phyloP scores from a whole-genome alignment of 1,284 basidiomycete genomes.

The Ustilago shanxiensis region DNA sequence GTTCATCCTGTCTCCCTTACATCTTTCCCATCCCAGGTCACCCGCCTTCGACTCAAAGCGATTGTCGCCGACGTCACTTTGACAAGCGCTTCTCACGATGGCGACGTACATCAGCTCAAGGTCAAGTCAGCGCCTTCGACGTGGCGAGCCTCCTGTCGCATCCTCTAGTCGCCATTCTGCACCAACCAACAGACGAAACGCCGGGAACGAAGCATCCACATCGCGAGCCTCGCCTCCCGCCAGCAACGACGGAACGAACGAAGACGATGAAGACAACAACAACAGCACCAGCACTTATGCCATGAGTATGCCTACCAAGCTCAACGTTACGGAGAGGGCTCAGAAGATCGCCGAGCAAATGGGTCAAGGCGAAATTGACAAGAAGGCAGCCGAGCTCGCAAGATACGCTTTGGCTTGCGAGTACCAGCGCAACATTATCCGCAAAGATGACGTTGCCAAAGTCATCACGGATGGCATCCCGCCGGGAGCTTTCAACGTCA shows the following conservation, averaged over 20 bases:
- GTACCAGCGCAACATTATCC: slow-evolving; percentile 36
- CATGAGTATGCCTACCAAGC: background rate
- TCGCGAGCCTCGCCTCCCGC: background rate
- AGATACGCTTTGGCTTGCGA: slow-evolving; percentile 58
- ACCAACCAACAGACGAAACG: slow-evolving; percentile 11
- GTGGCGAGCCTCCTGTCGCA: slow-evolving; percentile 17
- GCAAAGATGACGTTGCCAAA: slow-evolving; percentile 49
- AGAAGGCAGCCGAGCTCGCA: slow-evolving; percentile 55
- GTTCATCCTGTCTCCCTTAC: no score
- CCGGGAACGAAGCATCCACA: background rate
- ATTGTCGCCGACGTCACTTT: background rate
- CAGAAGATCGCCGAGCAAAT: slow-evolving; percentile 32
- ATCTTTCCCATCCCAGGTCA: no score
- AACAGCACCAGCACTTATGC: no score
- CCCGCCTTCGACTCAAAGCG: background rate
- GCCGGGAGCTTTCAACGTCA: slow-evolving; percentile 37
- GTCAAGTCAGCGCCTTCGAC: slow-evolving; percentile 21
- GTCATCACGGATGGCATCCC: slow-evolving; percentile 37
- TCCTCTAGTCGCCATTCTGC: slow-evolving; percentile 21
- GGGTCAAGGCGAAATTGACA: slow-evolving; percentile 40
- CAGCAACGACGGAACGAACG: background rate
- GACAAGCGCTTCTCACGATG: slow-evolving; percentile 6
- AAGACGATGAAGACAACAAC: background rate
- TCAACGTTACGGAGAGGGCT: slow-evolving; percentile 30
- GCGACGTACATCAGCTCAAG: slow-evolving; percentile 20